Conservation (phyloP, 768 basidiomycete genomes). For the Trametes cinnabarina region DNA sequence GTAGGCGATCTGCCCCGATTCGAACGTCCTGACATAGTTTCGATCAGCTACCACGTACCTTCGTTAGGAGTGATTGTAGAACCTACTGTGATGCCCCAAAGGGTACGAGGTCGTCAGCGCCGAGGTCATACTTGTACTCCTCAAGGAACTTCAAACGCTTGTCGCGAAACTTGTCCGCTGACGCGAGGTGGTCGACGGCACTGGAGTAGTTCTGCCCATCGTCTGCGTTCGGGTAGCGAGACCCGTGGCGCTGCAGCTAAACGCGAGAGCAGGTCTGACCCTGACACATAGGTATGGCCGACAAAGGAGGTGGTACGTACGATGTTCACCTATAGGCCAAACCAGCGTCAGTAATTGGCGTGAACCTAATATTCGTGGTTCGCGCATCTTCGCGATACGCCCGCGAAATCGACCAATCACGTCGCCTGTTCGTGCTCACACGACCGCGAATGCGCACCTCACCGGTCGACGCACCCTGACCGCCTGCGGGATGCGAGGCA, state of each 20-base stretch:
- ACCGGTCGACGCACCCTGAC: neutral
- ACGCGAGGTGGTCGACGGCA: conserved; percentile 54
- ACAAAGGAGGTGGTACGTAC: conserved; percentile 35
- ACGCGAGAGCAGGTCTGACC: neutral
- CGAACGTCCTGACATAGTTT: conserved; percentile 38
- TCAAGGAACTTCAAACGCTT: conserved; percentile 53
- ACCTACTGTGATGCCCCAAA: conserved; percentile 66
- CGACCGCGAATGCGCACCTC: neutral
- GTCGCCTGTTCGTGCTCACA: neutral
- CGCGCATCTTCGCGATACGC: neutral
- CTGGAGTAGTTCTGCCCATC: conserved; percentile 41
- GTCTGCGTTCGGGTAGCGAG: conserved; percentile 66
- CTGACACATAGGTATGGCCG: neutral
- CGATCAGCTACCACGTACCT: neutral
- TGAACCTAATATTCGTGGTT: neutral
- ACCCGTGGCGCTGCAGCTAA: conserved; percentile 79
- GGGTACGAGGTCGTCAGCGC: conserved; percentile 56
- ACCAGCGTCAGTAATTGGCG: neutral
- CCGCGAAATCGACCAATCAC: neutral
- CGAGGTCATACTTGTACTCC: conserved; percentile 58
- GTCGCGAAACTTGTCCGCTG: conserved; percentile 45
- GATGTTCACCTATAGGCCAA: conserved; percentile 50
- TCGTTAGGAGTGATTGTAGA: neutral
- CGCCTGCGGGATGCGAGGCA: neutral
- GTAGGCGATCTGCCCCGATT: conserved; percentile 52